These are phyloP conservation scores for Piper longum DNA, from an alignment of 164 flowering plant genomes.

Conservation along the genomic window DNA sequence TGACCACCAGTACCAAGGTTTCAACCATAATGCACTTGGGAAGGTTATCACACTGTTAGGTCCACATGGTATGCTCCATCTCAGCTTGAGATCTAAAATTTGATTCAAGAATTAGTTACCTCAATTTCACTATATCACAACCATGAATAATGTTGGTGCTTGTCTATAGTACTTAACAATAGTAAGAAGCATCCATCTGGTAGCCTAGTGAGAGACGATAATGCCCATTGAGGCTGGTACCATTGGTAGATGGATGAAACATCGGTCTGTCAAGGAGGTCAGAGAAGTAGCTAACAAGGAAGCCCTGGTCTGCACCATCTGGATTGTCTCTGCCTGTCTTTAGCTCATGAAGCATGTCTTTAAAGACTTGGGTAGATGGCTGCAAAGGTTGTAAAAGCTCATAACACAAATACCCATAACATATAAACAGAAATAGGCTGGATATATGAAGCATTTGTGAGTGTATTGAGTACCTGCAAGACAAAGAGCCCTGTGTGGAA, in stretches of 20 bases:
- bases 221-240: conserved; percentile 50
- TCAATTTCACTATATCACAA: too few relatives aligned
- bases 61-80: conserved; percentile 79
- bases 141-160: background rate
- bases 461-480: conserved; percentile 39
- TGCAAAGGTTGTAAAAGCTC: conserved; percentile 15
- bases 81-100: conserved; percentile 55
- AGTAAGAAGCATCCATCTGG: conserved; percentile 98
- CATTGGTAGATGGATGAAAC: conserved; percentile 70
- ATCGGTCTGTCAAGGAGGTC: conserved; percentile 73
- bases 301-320: conserved; percentile 5
- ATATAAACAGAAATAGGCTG: too few relatives aligned
- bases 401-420: too few relatives aligned
- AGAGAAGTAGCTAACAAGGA: conserved; percentile 61
- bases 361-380: conserved; percentile 76
- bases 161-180: conserved; percentile 30
- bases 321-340: conserved; percentile 13
- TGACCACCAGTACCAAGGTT: too few relatives aligned
- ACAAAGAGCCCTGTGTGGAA: conserved; percentile 66
- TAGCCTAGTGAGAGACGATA: conserved; percentile 90
- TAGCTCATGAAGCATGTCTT: conserved; percentile 62
- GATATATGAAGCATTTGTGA: too few relatives aligned
- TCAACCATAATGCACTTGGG: too few relatives aligned
- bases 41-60: too few relatives aligned
- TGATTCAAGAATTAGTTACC: too few relatives aligned